Conservation (phyloP, 148 eudicot genomes). For the Rhododendron ovatum region DNA sequence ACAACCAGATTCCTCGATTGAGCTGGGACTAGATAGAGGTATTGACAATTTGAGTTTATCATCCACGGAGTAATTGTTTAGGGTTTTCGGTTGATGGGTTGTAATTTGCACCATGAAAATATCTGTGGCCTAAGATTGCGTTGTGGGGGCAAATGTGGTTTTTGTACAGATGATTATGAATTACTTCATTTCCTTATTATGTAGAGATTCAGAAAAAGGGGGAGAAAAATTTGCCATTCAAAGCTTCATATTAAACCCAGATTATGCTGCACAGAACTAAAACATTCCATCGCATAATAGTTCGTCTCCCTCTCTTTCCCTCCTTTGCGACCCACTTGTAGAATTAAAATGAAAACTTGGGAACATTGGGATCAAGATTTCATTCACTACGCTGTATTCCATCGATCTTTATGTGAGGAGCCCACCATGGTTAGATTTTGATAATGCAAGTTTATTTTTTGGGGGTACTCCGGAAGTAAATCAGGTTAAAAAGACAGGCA, state of each 20-base stretch:
- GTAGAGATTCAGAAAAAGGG: neutral
- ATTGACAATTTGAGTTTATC: slow-evolving; percentile 35
- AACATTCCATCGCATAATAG: neutral
- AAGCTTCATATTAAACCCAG: neutral
- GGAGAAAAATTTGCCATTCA: neutral
- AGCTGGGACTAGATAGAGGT: slow-evolving; percentile 27
- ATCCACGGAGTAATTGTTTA: slow-evolving; percentile 16
- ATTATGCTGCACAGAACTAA: neutral
- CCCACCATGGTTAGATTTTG: neutral
- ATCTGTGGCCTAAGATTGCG: neutral
- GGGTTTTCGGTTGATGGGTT: neutral
- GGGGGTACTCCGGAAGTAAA: too few relatives aligned
- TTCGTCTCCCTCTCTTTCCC: neutral
- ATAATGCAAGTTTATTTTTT: neutral
- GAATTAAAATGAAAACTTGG: neutral
- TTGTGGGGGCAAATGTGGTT: neutral
- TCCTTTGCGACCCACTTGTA: neutral
- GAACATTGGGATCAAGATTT: neutral
- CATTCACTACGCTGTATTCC: neutral
- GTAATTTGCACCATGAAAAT: neutral
- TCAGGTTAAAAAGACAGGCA: neutral
- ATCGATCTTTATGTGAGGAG: neutral
- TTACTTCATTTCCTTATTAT: neutral
- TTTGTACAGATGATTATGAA: neutral
- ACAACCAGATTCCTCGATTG: slow-evolving; percentile 15